Conservation (phyloP, 768 basidiomycete species). For the Gymnopilus junonius region DNA sequence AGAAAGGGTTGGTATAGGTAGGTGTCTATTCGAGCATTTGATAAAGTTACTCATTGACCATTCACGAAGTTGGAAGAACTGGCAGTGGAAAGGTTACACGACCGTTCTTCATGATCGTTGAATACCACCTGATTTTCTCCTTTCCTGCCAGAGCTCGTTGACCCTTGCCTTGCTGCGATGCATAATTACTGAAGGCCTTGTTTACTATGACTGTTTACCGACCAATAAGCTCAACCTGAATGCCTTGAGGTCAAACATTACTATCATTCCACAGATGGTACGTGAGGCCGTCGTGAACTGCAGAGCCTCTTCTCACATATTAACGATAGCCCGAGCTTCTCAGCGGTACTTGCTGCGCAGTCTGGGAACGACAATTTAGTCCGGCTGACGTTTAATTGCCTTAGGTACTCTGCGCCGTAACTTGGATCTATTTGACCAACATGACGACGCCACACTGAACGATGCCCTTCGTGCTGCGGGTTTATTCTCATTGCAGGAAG, state of each 20-base stretch:
- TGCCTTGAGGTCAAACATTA: slow-evolving; percentile 58
- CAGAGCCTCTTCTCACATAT: background rate
- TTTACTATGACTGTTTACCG: slow-evolving; percentile 58
- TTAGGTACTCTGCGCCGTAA: slow-evolving; percentile 59
- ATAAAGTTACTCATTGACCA: background rate
- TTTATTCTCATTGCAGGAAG: slow-evolving; percentile 41
- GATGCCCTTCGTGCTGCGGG: slow-evolving; percentile 46
- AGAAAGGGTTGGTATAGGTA: slow-evolving; percentile 54
- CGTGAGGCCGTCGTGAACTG: slow-evolving; percentile 9
- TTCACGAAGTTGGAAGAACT: slow-evolving; percentile 42
- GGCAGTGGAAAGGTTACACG: slow-evolving; percentile 52
- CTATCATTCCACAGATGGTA: slow-evolving; percentile 59
- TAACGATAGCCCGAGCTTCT: slow-evolving; percentile 50
- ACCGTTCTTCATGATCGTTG: background rate
- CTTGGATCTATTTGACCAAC: slow-evolving; percentile 64
- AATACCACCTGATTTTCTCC: background rate
- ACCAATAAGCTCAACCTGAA: slow-evolving; percentile 58
- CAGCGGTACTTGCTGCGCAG: slow-evolving; percentile 39
- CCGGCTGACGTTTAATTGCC: background rate
- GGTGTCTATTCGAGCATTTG: slow-evolving; percentile 4
- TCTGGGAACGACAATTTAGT: background rate
- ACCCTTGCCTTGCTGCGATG: slow-evolving; percentile 60
- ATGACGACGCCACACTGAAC: slow-evolving; percentile 53
- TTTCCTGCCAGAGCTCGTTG: slow-evolving; percentile 47
- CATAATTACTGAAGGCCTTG: slow-evolving; percentile 57